Evolutionary conservation across 805 yeast species (phyloP), one percentile per base, ranked within the genome.

Genomic region (Clavispora fructus): DNA sequence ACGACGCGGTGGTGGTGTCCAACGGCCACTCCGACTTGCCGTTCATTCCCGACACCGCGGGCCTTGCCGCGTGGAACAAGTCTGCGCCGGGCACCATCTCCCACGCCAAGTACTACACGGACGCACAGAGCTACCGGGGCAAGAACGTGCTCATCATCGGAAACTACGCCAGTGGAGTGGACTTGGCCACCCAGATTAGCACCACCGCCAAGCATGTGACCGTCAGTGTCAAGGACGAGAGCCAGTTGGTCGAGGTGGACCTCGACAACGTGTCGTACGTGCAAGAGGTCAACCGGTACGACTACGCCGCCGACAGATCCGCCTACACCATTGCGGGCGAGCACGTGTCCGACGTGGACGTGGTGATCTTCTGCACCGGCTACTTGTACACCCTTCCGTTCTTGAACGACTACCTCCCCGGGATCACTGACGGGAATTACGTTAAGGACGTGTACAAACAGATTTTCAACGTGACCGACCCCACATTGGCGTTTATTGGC

Each of bases 141-240:
- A 71, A 64, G n/a, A 79, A 83, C 13, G 61, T 87, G 39, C 49
- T 55, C 23, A 74, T 87, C 7, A 78, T 87, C n/a, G 95, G 95
- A 0, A 83, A 82, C 55, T 80, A 83, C 10, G 85, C 94, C 2
- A 81, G 89, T 28, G 96, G 92, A 26, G 77, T 80, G 16, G 96
- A 89, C 58, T 68, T 86, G 37, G 78, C 88, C 2, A 75, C 73
- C 46, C 91, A 85, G 58, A 57, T 83, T 16, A 77, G 82, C 1
- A 66, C 69, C 2, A 48, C 51, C 7, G 59, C 59, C 11, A 48
- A 48, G 26, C n/a, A 42, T 8, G 52, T 55, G 31, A 52, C 40
- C 37, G 56, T 53, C 19, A 55, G 57, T 39, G 43, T 47, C 13
- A 23, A 46, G 23, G 41, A 23, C 17, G 30, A 19, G 32, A 17